Evolutionary conservation across 495 filamentous ascomycete species (phyloP).

Genomic region (Clohesyomyces aquaticus): DNA sequence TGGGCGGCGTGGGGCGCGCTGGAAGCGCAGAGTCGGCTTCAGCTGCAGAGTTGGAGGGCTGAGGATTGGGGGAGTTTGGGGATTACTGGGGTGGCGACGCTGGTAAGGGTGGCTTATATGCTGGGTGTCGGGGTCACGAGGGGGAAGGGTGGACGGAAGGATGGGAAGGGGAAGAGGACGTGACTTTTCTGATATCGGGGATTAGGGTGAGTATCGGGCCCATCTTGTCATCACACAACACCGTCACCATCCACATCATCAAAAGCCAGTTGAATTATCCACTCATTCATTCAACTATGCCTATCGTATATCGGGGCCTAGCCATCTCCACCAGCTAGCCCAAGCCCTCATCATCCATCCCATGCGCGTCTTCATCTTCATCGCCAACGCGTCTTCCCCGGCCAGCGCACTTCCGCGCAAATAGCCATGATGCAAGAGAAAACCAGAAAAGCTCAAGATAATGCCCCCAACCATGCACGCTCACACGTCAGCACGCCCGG

Average conservation of each 20-base stretch:
- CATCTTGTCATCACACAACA: too few species aligned
- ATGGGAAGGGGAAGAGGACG: too few species aligned
- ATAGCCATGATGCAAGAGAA: too few species aligned
- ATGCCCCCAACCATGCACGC: too few species aligned
- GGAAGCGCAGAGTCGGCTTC: constrained; percentile 4
- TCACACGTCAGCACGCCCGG: background rate
- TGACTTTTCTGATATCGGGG: too few species aligned
- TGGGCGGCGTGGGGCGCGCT: constrained; percentile 11
- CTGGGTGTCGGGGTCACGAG: constrained; percentile 7
- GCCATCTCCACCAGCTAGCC: background rate
- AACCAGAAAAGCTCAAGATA: too few species aligned
- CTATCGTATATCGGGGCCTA: background rate
- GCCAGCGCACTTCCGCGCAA: too few species aligned
- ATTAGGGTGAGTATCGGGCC: too few species aligned
- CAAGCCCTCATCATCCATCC: background rate
- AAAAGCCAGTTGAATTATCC: background rate
- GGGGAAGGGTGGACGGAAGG: background rate
- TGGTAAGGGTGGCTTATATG: constrained; percentile 6
- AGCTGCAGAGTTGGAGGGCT: constrained; percentile 2
- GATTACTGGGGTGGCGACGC: constrained; percentile 15
- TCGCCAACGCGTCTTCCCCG: too few species aligned
- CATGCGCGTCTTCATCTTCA: too few species aligned
- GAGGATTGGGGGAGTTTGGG: constrained; percentile 21
- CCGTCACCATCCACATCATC: too few species aligned
- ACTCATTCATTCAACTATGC: background rate